A percentile compares a stretch with the other conserved stretches of the same genome.
These are phyloP conservation scores for Ophiocordyceps robertsii DNA, from an alignment of 2,329 filamentous ascomycete species.

Conservation along the genomic window DNA sequence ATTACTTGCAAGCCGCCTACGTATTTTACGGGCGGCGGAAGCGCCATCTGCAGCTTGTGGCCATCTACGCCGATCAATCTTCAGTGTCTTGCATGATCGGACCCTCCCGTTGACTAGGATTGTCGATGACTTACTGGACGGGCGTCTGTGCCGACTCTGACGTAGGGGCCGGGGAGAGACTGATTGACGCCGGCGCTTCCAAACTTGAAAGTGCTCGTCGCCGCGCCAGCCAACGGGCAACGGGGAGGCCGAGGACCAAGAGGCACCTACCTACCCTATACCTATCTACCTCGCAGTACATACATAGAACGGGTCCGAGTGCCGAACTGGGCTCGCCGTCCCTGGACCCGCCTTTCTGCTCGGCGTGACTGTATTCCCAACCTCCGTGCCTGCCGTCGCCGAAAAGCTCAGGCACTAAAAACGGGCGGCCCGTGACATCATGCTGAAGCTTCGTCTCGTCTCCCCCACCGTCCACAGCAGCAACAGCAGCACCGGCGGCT, in stretches of 20 bases:
- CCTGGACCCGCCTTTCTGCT: neutral
- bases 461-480: neutral
- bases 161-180: neutral
- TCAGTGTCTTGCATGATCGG: too few relatives aligned
- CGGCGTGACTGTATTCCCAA: neutral
- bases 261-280: too few relatives aligned
- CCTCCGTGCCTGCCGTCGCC: neutral
- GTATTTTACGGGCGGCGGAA: too few relatives aligned
- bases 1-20: too few relatives aligned
- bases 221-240: neutral
- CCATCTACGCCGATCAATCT: too few relatives aligned
- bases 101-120: too few relatives aligned
- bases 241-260: neutral
- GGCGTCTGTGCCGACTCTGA: neutral
- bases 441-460: neutral
- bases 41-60: too few relatives aligned
- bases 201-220: too few relatives aligned
- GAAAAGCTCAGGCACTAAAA: too few relatives aligned
- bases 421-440: neutral
- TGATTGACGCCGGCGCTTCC: neutral
- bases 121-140: neutral
- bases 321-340: neutral
- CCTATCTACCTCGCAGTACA: too few relatives aligned
- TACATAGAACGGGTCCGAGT: neutral
- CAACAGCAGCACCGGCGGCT: neutral